Evolutionary conservation across 2,329 filamentous ascomycete species (phyloP), one percentile per base, ranked within the genome.

Genomic region (Botrytis byssoidea): DNA sequence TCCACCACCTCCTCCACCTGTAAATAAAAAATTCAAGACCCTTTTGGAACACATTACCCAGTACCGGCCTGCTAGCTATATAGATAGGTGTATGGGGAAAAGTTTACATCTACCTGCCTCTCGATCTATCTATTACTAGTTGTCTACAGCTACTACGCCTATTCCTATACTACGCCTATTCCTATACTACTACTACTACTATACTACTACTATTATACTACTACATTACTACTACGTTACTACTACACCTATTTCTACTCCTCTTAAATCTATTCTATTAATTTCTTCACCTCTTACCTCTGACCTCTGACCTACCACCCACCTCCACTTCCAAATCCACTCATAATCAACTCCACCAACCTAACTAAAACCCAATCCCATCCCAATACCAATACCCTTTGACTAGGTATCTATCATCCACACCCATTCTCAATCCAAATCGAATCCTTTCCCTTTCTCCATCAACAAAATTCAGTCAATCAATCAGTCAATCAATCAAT

Each of bases 291-390:
- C 51, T 32, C 18, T 57, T 3, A 20, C 55, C 55, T 57, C 55
- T 57, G 9, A 25, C 55, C 55, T 59, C 55, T 25, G 18, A 55
- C 48, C 48, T n/a, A 55, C 51, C 51, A 55, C 35, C 59, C 35
- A 40, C 60, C 60, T 63, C 60, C 60, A 63, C 60, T 63, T 55
- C 60, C 40, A 63, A 42, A 63, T 63, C 60, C 60, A 42, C 60
- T 40, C 60, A 63, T 16, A 61, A 10, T 20, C 35, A 63, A 42
- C 60, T 63, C 60, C 60, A 63, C 60, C 35, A 63, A 8, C 37
- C 60, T 6, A 14, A 6, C 48, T n/a, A 51, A 51, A 51, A 25
- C 12, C 22, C 46, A 51, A n/a, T 51, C 4, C 22, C 46, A 48
- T 51, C 4, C 22, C 46, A 48, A 48, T 48, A 4, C 48, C 25